Percentiles rank a stretch among this genome's conserved stretches.
Conservation (phyloP, 208 protist genomes). For the Acanthamoeba comandoni region DNA sequence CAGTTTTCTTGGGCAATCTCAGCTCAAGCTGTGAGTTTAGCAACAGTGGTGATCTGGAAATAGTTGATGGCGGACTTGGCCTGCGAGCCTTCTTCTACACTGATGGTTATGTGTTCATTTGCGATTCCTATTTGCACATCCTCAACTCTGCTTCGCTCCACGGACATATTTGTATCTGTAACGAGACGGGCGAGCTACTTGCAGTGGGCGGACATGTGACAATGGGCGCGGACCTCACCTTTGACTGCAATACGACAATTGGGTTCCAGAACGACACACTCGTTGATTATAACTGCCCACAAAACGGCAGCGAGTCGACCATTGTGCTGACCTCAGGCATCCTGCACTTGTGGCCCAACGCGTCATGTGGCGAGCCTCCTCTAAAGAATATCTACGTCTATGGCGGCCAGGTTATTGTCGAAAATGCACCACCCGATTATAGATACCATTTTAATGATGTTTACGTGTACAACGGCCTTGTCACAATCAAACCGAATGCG, state of each 20-base stretch:
- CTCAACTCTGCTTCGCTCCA: slow-evolving; percentile 32
- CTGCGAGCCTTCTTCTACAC: too few species aligned
- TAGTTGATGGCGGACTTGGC: background rate
- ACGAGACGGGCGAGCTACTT: background rate
- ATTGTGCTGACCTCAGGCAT: slow-evolving; percentile 54
- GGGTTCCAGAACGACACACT: slow-evolving; percentile 2
- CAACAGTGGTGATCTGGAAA: slow-evolving; percentile 1
- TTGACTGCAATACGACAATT: slow-evolving; percentile 26
- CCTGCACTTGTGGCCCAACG: slow-evolving; percentile 67
- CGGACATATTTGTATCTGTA: slow-evolving; percentile 43
- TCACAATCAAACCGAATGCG: too few species aligned
- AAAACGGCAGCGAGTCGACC: slow-evolving; percentile 65
- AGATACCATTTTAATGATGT: slow-evolving; percentile 46
- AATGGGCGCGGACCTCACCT: slow-evolving; percentile 23
- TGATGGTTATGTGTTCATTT: slow-evolving; percentile 60
- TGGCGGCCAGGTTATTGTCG: slow-evolving; percentile 42
- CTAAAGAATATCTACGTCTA: slow-evolving; percentile 36
- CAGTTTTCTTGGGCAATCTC: background rate
- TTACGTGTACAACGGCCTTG: too few species aligned
- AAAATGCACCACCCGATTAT: slow-evolving; percentile 28
- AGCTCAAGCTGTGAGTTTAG: slow-evolving; percentile 9
- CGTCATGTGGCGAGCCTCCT: slow-evolving; percentile 15
- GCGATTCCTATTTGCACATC: slow-evolving; percentile 18
- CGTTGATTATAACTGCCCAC: slow-evolving; percentile 37
- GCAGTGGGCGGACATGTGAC: slow-evolving; percentile 19